A percentile compares a stretch with the other conserved stretches of the same genome.
phyloP scores from a whole-genome alignment of 208 protist genomes.

The Borovskyia barvae region DNA sequence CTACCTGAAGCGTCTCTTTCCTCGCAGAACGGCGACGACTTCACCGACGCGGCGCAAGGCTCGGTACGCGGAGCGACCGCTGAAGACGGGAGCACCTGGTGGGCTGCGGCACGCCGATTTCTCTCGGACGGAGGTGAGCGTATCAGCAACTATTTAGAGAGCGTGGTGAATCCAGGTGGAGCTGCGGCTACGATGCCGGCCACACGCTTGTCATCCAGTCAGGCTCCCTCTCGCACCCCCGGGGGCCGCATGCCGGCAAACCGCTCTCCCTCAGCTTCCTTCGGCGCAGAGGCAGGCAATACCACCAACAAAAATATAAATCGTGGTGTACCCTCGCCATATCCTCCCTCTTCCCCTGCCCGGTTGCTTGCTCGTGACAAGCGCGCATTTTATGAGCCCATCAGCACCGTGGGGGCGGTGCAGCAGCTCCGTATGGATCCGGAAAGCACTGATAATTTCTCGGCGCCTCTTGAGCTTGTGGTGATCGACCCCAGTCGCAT shows the following conservation, averaged over 20 bases:
- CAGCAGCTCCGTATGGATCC: background rate
- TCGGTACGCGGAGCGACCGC: background rate
- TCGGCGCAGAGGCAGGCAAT: background rate
- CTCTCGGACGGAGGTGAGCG: constrained; percentile 10
- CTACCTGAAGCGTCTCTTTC: background rate
- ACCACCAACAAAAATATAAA: no score
- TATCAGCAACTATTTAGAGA: constrained; percentile 31
- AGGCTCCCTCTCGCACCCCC: background rate
- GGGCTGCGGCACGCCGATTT: constrained; percentile 9
- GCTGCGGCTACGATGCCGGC: background rate
- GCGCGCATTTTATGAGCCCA: constrained; percentile 13
- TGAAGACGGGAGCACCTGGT: constrained; percentile 15
- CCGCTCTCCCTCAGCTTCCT: constrained; percentile 9
- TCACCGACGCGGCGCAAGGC: background rate
- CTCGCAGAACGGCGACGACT: background rate
- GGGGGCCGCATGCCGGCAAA: background rate
- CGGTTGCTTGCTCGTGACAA: background rate
- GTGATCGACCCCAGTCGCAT: constrained; percentile 13
- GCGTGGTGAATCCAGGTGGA: constrained; percentile 29
- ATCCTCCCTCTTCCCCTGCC: background rate
- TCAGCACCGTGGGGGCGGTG: background rate
- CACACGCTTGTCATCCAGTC: background rate
- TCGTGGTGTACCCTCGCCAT: background rate
- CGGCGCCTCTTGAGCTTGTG: constrained; percentile 18
- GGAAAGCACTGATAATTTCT: background rate